Evolutionary conservation across 805 yeast genomes (phyloP).

Genomic region (Candida ulmi): DNA sequence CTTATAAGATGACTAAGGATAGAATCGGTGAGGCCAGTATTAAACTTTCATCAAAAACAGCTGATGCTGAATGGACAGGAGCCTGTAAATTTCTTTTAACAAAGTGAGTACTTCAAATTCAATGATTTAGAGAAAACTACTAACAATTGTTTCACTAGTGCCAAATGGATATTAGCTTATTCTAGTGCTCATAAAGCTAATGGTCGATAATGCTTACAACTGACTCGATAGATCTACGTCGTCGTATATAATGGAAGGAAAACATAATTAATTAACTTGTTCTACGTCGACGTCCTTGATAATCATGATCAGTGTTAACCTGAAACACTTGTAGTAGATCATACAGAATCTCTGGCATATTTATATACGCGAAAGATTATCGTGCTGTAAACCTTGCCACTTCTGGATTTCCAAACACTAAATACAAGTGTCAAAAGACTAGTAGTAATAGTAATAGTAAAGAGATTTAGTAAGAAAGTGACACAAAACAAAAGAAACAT

Average conservation of each 20-base stretch:
- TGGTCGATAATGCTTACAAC: slow-evolving; percentile 5
- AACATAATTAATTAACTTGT: too few species aligned
- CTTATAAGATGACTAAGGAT: slow-evolving; percentile 67
- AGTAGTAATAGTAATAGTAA: too few species aligned
- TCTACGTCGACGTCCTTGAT: too few species aligned
- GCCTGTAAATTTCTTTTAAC: slow-evolving; percentile 81
- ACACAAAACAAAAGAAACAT: too few species aligned
- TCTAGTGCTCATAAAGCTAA: slow-evolving; percentile 37
- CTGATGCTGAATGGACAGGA: slow-evolving; percentile 81
- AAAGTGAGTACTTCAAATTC: slow-evolving; percentile 27
- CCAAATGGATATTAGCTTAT: slow-evolving; percentile 81
- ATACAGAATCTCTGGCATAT: too few species aligned
- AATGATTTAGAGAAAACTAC: background rate
- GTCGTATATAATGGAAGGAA: too few species aligned
- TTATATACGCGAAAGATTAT: too few species aligned
- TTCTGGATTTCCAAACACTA: too few species aligned
- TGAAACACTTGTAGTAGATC: too few species aligned
- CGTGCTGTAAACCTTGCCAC: too few species aligned
- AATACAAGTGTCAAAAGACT: background rate
- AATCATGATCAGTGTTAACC: too few species aligned
- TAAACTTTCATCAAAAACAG: slow-evolving; percentile 53
- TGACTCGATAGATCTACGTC: background rate
- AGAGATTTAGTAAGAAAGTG: too few species aligned
- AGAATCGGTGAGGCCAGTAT: slow-evolving; percentile 74
- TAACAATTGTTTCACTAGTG: slow-evolving; percentile 10